Evolutionary conservation across 2,329 filamentous ascomycete species (phyloP).

Genomic region (Ramichloridium luteum): DNA sequence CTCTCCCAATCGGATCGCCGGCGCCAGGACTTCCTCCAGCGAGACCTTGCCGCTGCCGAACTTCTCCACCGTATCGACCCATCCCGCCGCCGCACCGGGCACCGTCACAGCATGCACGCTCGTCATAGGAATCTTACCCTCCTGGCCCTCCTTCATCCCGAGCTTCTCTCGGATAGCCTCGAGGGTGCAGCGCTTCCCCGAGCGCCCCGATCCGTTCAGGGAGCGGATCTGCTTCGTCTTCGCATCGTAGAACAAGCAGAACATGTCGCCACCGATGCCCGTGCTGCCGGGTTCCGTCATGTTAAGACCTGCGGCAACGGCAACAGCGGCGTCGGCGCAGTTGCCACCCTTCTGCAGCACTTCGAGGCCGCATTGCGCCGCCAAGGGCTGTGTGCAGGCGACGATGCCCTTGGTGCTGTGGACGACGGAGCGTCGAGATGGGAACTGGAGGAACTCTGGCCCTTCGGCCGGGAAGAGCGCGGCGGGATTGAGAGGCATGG

Average conservation of each 20-base stretch:
- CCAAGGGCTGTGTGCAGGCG: constrained; percentile 77
- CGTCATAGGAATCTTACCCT: constrained; percentile 54
- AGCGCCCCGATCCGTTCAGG: constrained; percentile 86
- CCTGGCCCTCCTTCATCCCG: constrained; percentile 46
- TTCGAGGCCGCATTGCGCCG: constrained; percentile 74
- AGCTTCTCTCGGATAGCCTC: constrained; percentile 60
- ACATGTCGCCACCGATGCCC: constrained; percentile 95
- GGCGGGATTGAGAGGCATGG: constrained; percentile 38
- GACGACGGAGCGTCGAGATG: constrained; percentile 78
- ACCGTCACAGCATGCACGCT: constrained; percentile 76
- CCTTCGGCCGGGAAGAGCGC: constrained; percentile 40
- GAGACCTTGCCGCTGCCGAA: constrained; percentile 81
- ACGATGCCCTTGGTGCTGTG: constrained; percentile 90
- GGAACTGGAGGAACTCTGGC: constrained; percentile 49
- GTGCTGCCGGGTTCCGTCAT: constrained; percentile 88
- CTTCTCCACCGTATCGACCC: constrained; percentile 76
- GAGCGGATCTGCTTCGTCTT: constrained; percentile 69
- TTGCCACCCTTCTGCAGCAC: constrained; percentile 83
- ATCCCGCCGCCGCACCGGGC: constrained; percentile 82
- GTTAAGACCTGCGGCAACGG: constrained; percentile 83
- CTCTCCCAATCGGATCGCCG: constrained; percentile 76
- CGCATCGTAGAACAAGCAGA: constrained; percentile 84
- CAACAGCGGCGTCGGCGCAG: constrained; percentile 91
- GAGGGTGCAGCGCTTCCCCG: constrained; percentile 55
- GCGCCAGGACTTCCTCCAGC: constrained; percentile 63